Conservation (phyloP, 371 early-diverging fungal genomes). For the Zychaea mexicana region DNA sequence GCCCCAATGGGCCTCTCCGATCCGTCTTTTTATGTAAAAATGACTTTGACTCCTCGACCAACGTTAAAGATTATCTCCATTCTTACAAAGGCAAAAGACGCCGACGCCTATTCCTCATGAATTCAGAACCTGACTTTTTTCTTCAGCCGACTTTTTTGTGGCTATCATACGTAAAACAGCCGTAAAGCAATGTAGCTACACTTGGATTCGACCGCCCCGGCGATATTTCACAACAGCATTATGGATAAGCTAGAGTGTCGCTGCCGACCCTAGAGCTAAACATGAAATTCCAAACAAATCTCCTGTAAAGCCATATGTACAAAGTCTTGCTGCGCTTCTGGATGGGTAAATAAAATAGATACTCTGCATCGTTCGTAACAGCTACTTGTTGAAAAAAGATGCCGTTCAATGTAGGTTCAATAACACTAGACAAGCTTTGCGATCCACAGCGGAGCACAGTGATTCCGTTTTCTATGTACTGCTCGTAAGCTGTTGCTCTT, state of each 20-base stretch:
- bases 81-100: too few species aligned
- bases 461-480: conserved; percentile 60
- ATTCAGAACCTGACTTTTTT: too few species aligned
- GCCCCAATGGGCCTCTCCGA: too few species aligned
- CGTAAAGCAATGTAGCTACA: too few species aligned
- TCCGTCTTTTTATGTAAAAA: too few species aligned
- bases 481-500: conserved; percentile 46
- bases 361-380: conserved; percentile 35
- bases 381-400: conserved; percentile 46
- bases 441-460: conserved; percentile 55
- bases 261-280: conserved; percentile 14
- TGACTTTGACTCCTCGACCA: too few species aligned
- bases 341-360: conserved; percentile 50
- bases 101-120: too few species aligned
- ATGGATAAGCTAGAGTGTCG: not conserved
- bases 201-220: not conserved
- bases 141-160: too few species aligned
- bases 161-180: too few species aligned
- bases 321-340: conserved; percentile 43
- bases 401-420: conserved; percentile 43
- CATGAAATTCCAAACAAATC: conserved; percentile 46
- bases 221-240: not conserved
- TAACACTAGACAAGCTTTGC: conserved; percentile 54
- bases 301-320: conserved; percentile 44
- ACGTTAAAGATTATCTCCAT: too few species aligned